phyloP scores from a whole-genome alignment of 2,329 filamentous ascomycete genomes.

The Cladorrhinum sp. region DNA sequence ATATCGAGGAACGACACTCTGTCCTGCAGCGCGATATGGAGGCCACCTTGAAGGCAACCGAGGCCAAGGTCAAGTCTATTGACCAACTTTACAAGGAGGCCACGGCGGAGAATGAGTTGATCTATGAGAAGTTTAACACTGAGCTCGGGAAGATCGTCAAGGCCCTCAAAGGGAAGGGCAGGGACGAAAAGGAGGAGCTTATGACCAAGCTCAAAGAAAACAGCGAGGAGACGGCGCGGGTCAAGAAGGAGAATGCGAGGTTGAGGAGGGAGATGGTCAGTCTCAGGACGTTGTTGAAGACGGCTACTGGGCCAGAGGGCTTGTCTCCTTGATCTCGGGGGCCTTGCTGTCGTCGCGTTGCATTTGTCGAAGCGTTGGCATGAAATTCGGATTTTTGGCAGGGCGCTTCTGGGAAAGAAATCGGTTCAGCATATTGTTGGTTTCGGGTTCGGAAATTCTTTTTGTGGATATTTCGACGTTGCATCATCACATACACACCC shows the following conservation, averaged over 20 bases:
- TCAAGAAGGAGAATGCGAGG: slow-evolving; percentile 82
- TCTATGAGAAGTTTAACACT: slow-evolving; percentile 90
- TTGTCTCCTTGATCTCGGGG: neutral
- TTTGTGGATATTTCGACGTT: neutral
- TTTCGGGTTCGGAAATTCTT: neutral
- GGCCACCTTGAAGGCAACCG: slow-evolving; percentile 66
- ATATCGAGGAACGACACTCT: slow-evolving; percentile 59
- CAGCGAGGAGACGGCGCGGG: slow-evolving; percentile 70
- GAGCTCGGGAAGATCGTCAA: slow-evolving; percentile 81
- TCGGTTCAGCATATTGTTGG: neutral
- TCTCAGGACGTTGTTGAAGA: slow-evolving; percentile 54
- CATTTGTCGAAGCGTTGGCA: neutral
- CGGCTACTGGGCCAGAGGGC: slow-evolving; percentile 27
- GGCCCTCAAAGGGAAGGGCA: slow-evolving; percentile 67
- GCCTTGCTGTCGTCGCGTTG: neutral
- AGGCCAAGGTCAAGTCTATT: slow-evolving; percentile 75
- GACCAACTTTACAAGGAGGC: slow-evolving; percentile 87
- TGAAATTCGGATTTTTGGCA: neutral
- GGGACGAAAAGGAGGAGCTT: slow-evolving; percentile 77
- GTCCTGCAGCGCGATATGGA: slow-evolving; percentile 69
- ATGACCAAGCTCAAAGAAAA: slow-evolving; percentile 67
- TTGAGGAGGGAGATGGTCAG: slow-evolving; percentile 80
- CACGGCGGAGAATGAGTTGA: slow-evolving; percentile 84
- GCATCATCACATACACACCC: too few relatives aligned
- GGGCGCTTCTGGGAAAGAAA: neutral